Percentiles rank a stretch among this genome's conserved stretches.
Evolutionary conservation across 768 basidiomycete species (phyloP).

Genomic region (Xanthoconium stramineum): DNA sequence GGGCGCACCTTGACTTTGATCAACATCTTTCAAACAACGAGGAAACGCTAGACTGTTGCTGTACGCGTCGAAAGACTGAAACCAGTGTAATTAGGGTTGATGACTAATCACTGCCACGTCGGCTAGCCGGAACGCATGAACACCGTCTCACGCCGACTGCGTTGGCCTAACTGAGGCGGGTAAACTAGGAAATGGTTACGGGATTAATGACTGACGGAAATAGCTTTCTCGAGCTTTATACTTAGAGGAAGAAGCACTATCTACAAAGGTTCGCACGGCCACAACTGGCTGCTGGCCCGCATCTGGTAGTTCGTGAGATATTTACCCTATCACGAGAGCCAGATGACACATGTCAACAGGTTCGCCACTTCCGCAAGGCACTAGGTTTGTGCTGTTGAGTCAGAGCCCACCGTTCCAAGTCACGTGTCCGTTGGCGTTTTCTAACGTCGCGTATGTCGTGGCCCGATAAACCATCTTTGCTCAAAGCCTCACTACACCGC

Average conservation of each 20-base stretch:
- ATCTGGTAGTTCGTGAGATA: too few species aligned
- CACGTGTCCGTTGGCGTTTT: too few species aligned
- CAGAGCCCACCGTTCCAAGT: too few species aligned
- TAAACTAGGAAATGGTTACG: not conserved
- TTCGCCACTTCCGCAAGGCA: too few species aligned
- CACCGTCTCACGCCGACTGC: not conserved
- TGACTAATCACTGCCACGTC: conserved; percentile 6
- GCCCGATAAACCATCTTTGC: too few species aligned
- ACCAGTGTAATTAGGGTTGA: not conserved
- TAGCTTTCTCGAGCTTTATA: not conserved
- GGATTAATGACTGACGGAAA: not conserved
- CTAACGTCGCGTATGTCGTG: too few species aligned
- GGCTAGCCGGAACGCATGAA: not conserved
- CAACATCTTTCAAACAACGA: conserved; percentile 18
- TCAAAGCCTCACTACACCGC: too few species aligned
- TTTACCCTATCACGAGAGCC: too few species aligned
- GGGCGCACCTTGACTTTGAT: conserved; percentile 25
- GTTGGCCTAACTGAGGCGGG: not conserved
- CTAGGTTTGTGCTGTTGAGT: too few species aligned
- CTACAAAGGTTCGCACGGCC: too few species aligned
- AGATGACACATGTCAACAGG: not conserved
- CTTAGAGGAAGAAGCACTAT: too few species aligned
- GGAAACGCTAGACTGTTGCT: not conserved
- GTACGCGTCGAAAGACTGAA: not conserved
- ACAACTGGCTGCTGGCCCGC: too few species aligned